phyloP scores from a whole-genome alignment of 2,329 filamentous ascomycete genomes.

The Cladosporium sp. region DNA sequence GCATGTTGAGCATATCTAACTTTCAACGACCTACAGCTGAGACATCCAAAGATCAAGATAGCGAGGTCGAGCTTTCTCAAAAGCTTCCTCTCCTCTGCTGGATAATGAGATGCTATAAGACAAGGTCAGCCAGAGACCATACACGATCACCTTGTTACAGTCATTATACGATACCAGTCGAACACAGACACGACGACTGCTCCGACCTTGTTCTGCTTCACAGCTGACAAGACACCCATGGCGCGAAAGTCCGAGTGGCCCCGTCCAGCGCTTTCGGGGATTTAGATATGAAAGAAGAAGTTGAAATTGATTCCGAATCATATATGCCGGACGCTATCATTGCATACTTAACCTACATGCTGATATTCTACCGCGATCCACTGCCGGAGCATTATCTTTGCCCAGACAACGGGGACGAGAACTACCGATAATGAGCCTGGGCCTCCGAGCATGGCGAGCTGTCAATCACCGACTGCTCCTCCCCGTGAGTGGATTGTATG shows the following conservation, averaged over 20 bases:
- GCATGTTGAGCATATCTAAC: not conserved
- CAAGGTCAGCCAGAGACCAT: not conserved
- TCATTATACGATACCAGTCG: slow-evolving; percentile 2
- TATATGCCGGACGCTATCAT: too few relatives aligned
- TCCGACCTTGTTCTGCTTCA: slow-evolving; percentile 4
- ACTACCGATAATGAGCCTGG: not conserved
- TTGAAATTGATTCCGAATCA: too few relatives aligned
- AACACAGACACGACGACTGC: slow-evolving; percentile 4
- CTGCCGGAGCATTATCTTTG: not conserved
- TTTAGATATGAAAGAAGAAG: too few relatives aligned
- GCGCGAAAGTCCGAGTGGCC: not conserved
- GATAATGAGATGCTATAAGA: slow-evolving; percentile 24
- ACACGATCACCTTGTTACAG: not conserved
- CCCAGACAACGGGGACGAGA: not conserved
- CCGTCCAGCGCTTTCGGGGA: too few relatives aligned
- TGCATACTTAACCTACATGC: not conserved
- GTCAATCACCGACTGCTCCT: not conserved
- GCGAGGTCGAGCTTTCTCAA: slow-evolving; percentile 47
- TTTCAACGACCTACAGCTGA: not conserved
- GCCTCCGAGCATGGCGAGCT: not conserved
- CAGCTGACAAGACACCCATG: not conserved
- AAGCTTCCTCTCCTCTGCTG: slow-evolving; percentile 44
- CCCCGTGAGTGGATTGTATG: not conserved
- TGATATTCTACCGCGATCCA: not conserved
- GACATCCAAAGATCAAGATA: slow-evolving; percentile 1